Evolutionary conservation across 768 basidiomycete species (phyloP).

Genomic region (Mycena rosella): DNA sequence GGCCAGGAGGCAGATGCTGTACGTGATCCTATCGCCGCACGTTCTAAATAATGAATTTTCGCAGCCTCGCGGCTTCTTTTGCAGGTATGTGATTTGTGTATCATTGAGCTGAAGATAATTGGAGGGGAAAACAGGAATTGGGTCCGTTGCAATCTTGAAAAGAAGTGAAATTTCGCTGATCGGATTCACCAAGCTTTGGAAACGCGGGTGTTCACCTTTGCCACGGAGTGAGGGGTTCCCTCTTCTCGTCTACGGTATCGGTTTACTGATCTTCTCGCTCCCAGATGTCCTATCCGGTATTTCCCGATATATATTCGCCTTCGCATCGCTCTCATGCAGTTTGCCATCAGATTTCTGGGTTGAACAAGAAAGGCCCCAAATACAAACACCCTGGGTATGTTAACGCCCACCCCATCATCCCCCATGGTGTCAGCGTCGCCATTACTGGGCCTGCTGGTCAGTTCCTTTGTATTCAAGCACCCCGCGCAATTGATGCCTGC

Average conservation of each 20-base stretch:
- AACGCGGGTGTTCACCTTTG: slow-evolving; percentile 94
- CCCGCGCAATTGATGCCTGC: slow-evolving; percentile 1
- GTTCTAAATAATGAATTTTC: neutral
- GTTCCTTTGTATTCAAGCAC: slow-evolving; percentile 35
- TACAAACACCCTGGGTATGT: slow-evolving; percentile 93
- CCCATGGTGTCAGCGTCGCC: slow-evolving; percentile 93
- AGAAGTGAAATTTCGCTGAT: too few relatives aligned
- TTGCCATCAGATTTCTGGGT: slow-evolving; percentile 80
- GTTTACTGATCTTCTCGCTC: neutral
- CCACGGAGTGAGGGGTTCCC: slow-evolving; percentile 73
- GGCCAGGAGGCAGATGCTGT: slow-evolving; percentile 94
- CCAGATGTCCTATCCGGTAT: slow-evolving; percentile 37
- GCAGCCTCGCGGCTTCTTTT: slow-evolving; percentile 89
- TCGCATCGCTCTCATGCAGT: neutral
- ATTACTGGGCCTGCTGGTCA: slow-evolving; percentile 88
- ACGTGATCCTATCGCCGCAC: slow-evolving; percentile 40
- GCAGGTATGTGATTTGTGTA: slow-evolving; percentile 73
- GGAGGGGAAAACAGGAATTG: too few relatives aligned
- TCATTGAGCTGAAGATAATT: too few relatives aligned
- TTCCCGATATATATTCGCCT: neutral
- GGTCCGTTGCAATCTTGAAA: too few relatives aligned
- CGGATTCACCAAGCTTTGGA: slow-evolving; percentile 74
- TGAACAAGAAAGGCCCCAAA: slow-evolving; percentile 95
- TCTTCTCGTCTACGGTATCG: slow-evolving; percentile 10
- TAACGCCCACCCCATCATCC: slow-evolving; percentile 90